phyloP scores from a whole-genome alignment of 768 basidiomycete genomes.

The Lentinula boryana region DNA sequence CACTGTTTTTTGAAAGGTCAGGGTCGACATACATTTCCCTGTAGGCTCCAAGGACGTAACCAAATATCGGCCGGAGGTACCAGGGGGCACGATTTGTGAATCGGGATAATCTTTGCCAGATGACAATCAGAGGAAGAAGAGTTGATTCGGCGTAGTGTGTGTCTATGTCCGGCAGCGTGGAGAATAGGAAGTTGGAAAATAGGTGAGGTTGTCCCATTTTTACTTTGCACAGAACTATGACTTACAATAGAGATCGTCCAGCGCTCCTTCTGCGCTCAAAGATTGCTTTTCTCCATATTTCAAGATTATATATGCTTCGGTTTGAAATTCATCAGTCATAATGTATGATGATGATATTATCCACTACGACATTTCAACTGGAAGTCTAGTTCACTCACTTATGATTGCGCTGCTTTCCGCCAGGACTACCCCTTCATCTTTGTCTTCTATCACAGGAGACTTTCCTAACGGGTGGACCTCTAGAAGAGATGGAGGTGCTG shows the following conservation, averaged over 20 bases:
- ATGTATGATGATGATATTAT: too few relatives aligned
- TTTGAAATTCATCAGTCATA: constrained; percentile 6
- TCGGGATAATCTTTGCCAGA: background rate
- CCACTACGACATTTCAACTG: background rate
- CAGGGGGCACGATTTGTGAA: background rate
- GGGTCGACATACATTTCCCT: background rate
- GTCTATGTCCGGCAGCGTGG: constrained; percentile 15
- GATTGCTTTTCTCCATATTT: constrained; percentile 31
- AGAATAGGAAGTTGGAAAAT: background rate
- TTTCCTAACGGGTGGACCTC: constrained; percentile 39
- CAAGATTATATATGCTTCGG: constrained; percentile 34
- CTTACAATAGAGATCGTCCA: constrained; percentile 33
- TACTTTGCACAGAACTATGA: background rate
- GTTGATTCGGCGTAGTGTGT: constrained; percentile 37
- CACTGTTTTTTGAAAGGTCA: background rate
- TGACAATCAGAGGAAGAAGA: constrained; percentile 29
- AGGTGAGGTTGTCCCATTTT: background rate
- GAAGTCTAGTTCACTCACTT: constrained; percentile 17
- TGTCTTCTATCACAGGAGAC: constrained; percentile 20
- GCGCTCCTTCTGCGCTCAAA: constrained; percentile 18
- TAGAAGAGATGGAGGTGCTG: constrained; percentile 30
- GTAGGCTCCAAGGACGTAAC: background rate
- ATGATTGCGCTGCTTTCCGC: constrained; percentile 35
- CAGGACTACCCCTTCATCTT: constrained; percentile 36
- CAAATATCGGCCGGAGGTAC: background rate